phyloP scores from a whole-genome alignment of 2,329 filamentous ascomycete species.

The Fusarium pseudonygamai region DNA sequence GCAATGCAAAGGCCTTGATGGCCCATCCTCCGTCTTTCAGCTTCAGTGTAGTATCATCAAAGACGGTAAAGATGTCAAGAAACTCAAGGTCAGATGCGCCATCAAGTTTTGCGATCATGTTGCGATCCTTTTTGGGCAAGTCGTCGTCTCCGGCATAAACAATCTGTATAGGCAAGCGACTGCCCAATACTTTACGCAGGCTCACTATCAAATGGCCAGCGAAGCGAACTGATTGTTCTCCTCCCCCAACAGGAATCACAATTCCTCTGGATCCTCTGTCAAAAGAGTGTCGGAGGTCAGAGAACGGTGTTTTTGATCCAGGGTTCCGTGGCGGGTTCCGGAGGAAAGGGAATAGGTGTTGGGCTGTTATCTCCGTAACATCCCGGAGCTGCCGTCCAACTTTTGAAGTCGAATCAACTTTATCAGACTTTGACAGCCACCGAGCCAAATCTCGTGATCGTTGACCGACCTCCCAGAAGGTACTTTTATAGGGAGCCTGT shows the following conservation, averaged over 20 bases:
- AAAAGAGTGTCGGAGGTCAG: conserved; percentile 37
- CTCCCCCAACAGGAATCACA: conserved; percentile 46
- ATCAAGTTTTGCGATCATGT: conserved; percentile 22
- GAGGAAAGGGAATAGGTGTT: conserved; percentile 40
- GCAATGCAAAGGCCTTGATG: conserved; percentile 52
- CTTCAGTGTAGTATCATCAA: conserved; percentile 45
- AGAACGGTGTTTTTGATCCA: conserved; percentile 28
- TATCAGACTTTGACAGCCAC: conserved; percentile 23
- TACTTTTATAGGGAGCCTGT: conserved; percentile 40
- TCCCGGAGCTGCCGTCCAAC: neutral
- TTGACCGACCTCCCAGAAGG: conserved; percentile 47
- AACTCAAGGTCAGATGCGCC: conserved; percentile 39
- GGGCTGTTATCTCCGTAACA: conserved; percentile 17
- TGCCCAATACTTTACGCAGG: conserved; percentile 41
- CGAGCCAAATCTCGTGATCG: conserved; percentile 20
- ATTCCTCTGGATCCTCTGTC: conserved; percentile 39
- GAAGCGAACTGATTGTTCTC: conserved; percentile 40
- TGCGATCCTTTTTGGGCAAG: conserved; percentile 38
- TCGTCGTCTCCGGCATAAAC: conserved; percentile 50
- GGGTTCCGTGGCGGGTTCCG: neutral
- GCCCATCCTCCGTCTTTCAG: conserved; percentile 49
- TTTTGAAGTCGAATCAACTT: neutral
- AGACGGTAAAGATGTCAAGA: conserved; percentile 45
- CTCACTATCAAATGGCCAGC: conserved; percentile 48
- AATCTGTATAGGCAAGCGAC: conserved; percentile 47